Percentiles rank a stretch among this genome's conserved stretches.
phyloP scores from a whole-genome alignment of 805 yeast species.

The Cyberlindnera petersonii region DNA sequence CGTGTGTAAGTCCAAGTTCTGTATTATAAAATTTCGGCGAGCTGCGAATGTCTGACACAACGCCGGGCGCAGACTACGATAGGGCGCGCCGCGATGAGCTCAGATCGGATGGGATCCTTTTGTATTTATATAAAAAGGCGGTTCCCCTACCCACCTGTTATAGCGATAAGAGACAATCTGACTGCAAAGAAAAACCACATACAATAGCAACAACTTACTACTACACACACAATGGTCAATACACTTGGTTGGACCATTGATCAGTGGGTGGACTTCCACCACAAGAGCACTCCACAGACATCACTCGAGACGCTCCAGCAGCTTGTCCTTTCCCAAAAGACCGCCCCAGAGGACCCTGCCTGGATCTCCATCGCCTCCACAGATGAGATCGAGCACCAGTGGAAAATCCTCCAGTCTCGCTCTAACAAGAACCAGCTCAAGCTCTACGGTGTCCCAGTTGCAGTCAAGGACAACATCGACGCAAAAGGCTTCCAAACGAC shows the following conservation, averaged over 20 bases:
- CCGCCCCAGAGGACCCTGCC: constrained; percentile 65
- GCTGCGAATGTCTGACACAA: constrained; percentile 13
- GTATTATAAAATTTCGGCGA: constrained; percentile 10
- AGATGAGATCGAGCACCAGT: constrained; percentile 68
- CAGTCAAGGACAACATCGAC: constrained; percentile 93
- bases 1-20: no score
- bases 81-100: constrained; percentile 8
- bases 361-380: constrained; percentile 80
- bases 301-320: constrained; percentile 49
- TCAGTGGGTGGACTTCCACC: constrained; percentile 76
- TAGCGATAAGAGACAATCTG: no score
- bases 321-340: constrained; percentile 44
- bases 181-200: no score
- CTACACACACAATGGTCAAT: constrained; percentile 15
- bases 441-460: constrained; percentile 91
- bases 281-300: constrained; percentile 52
- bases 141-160: no score
- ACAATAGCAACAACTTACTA: neutral
- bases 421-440: constrained; percentile 52
- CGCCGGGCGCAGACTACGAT: constrained; percentile 12
- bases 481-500: constrained; percentile 80
- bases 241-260: constrained; percentile 70
- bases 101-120: no score
- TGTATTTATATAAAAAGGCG: no score
- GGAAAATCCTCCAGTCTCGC: constrained; percentile 67